Evolutionary conservation across 2,329 filamentous ascomycete genomes (phyloP), one percentile per base, ranked within the genome.

Genomic region (Penicillium freii): DNA sequence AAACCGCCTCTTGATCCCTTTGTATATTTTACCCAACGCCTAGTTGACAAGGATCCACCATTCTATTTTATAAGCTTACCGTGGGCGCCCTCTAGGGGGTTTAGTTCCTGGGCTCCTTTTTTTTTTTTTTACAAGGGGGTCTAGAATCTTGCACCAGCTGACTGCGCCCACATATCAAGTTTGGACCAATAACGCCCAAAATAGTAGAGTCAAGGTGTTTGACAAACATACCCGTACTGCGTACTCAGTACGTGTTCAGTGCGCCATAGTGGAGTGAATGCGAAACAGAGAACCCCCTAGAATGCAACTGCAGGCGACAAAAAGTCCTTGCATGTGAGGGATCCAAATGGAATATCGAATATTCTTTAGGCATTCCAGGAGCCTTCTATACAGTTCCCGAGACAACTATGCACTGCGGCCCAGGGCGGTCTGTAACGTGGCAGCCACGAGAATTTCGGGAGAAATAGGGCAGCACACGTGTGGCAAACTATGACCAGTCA

Each of bases 391-490:
- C 49, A 19, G 31, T 45, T 50, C 25, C 54, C 50, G 45, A 45
- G 40, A 48, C 52, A 58, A 54, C 34, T 39, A 42, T 45, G 40
- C 38, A 27, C 46, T 49, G 46, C 27, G 36, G 34, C 23, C 38
- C 9, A 56, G 51, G 59, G 56, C 58, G 62, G 61, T 62, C 54
- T 64, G 63, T 62, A 71, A 71, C 70, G 70, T 72, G 70, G 70
- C 68, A 60, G 65, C 69, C 69, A 72, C 69, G 69, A 71, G 69
- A 67, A 53, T 25, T 25, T 51, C 47, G 56, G 52, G 51, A 49
- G 44, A 51, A 56, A 45, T 57, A 60, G 45, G 56, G 17, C 10
- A 29, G 3, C 51, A 48, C 33, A 23, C 59, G 60, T 56, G 57
- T 63, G 52, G 59, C 53, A 11, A 56, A 38, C 23, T 39, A 5